Evolutionary conservation across 2,329 filamentous ascomycete genomes (phyloP).

Genomic region (Pseudonectria foliicola): DNA sequence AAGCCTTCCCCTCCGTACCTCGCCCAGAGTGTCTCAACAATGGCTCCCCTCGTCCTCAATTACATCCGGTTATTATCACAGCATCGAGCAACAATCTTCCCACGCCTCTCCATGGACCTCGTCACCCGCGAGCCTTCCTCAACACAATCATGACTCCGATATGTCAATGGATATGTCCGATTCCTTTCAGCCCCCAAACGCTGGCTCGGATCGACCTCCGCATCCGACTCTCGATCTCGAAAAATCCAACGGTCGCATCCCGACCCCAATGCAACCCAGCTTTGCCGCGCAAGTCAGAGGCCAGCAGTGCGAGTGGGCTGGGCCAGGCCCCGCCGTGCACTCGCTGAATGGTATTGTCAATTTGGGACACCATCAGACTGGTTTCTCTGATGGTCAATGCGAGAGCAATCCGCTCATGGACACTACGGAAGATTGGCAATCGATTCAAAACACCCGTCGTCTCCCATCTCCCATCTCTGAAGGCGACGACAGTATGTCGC

Average conservation of each 20-base stretch:
- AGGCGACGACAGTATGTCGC: slow-evolving; percentile 40
- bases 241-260: slow-evolving; percentile 40
- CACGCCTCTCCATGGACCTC: slow-evolving; percentile 29
- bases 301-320: slow-evolving; percentile 38
- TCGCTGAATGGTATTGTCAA: slow-evolving; percentile 30
- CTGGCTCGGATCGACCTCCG: slow-evolving; percentile 4
- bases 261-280: slow-evolving; percentile 52
- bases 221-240: slow-evolving; percentile 13
- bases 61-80: slow-evolving; percentile 33
- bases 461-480: slow-evolving; percentile 56
- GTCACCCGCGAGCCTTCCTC: slow-evolving; percentile 11
- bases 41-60: slow-evolving; percentile 26
- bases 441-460: slow-evolving; percentile 45
- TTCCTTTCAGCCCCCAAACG: slow-evolving; percentile 10
- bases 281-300: slow-evolving; percentile 50
- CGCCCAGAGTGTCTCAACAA: slow-evolving; percentile 28
- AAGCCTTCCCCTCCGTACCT: slow-evolving; percentile 43
- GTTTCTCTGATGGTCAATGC: slow-evolving; percentile 34
- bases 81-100: slow-evolving; percentile 27
- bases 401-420: slow-evolving; percentile 41
- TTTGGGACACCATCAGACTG: slow-evolving; percentile 33
- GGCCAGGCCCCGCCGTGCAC: slow-evolving; percentile 26
- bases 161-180: slow-evolving; percentile 42
- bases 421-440: slow-evolving; percentile 41
- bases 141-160: slow-evolving; percentile 30